Conservation (phyloP, 495 filamentous ascomycete species). For the Glutinoglossum americanum region DNA sequence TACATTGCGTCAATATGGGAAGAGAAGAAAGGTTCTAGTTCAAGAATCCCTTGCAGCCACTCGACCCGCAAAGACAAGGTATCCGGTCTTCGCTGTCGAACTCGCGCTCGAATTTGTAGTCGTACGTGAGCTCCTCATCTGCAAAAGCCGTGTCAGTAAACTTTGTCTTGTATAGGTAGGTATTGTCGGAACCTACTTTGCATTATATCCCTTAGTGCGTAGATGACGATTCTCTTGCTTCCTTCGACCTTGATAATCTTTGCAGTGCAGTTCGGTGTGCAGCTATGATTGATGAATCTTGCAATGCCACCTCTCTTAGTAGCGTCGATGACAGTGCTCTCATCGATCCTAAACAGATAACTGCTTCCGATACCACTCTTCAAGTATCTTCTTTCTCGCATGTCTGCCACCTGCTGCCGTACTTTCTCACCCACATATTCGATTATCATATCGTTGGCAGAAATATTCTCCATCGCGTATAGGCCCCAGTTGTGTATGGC, state of each 20-base stretch:
- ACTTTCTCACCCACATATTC: constrained; percentile 98
- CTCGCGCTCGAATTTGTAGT: constrained; percentile 99
- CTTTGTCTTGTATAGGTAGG: neutral
- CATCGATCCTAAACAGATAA: constrained; percentile 95
- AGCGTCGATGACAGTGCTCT: constrained; percentile 91
- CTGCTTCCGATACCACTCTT: constrained; percentile 94
- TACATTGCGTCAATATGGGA: too few relatives aligned
- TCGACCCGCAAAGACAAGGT: constrained; percentile 86
- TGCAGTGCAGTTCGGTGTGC: constrained; percentile 92
- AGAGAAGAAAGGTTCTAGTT: constrained; percentile 34
- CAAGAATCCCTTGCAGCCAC: constrained; percentile 94
- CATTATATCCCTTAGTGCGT: constrained; percentile 82
- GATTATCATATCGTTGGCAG: constrained; percentile 98
- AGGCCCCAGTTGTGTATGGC: constrained; percentile 98
- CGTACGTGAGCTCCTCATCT: constrained; percentile 98
- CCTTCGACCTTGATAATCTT: constrained; percentile 99
- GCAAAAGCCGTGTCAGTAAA: constrained; percentile 2
- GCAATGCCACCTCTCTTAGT: constrained; percentile 97
- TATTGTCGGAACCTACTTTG: constrained; percentile 44
- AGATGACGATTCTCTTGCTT: constrained; percentile 98
- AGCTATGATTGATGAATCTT: constrained; percentile 97
- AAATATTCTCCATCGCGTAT: constrained; percentile 92
- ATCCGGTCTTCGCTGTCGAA: constrained; percentile 87
- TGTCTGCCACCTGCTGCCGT: constrained; percentile 83
- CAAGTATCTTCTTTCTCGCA: constrained; percentile 76